Base-by-base conservation (phyloP, 305 asterid genomes). In the Fraxinus paxiana region DNA sequence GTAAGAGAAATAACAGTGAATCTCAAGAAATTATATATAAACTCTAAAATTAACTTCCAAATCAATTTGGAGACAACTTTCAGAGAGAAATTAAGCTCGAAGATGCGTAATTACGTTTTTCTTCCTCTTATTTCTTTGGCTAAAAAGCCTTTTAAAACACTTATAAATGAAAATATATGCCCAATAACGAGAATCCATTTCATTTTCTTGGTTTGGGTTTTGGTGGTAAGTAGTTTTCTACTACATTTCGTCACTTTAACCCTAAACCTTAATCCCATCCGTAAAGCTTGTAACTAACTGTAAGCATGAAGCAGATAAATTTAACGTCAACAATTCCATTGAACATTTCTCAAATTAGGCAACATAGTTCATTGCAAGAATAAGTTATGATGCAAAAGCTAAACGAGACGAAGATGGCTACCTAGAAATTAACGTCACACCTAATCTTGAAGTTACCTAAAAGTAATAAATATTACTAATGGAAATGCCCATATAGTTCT, bases 371-470 rank as follows among this genome's bases (percentile, higher is more conserved):
- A 73, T 61, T 81, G 17, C 20, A 41, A 37, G 1, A 34, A 75
- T 54, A 12, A 51, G 54, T 26, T 73, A 73, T 13, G 5, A 46
- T 12, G 56, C 56, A 46, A 46, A 46, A 46, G 18, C 56, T 46
- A 10, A 80, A 86, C 79, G 83, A 83, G 85, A 87, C 41, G 75
- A 83, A 85, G 82, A 83, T 79, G 82, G 81, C 83, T 87, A 82
- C 87, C 90, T 77, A 87, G 88, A 90, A 82, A 84, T 83, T 31
- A 82, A 88, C 95, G 73, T 82, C 83, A 24, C 83, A 92, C 96
- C 98, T 89, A 93, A 91, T 87, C 24, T 54, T 82, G 91, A 89
- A 87, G 95, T 83, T 82, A 78, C 83, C 86, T 43, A 3, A 71
- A 79, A 76, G 70, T 59, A 59, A 59, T 6, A 59, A 56, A 41